Evolutionary conservation across 1,284 basidiomycete genomes (phyloP).

Genomic region (Coniferiporia sulphurascens): DNA sequence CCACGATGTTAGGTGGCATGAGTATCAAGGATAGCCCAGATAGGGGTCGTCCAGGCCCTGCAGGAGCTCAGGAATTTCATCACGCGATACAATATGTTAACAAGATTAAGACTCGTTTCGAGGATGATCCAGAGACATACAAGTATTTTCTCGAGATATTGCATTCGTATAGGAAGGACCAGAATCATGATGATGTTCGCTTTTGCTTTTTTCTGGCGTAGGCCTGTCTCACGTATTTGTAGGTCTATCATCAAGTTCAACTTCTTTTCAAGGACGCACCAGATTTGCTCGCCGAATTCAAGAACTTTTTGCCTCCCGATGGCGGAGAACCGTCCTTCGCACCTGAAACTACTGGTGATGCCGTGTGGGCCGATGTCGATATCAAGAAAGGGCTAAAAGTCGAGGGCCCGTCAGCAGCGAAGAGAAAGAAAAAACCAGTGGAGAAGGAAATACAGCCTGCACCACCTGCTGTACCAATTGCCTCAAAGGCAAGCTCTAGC

Average conservation of each 20-base stretch:
- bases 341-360: slow-evolving; percentile 1
- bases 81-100: slow-evolving; percentile 98
- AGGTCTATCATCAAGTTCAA: slow-evolving; percentile 93
- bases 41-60: slow-evolving; percentile 31
- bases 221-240: slow-evolving; percentile 35
- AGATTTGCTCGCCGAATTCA: slow-evolving; percentile 94
- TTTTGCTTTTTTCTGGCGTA: neutral
- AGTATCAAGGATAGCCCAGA: slow-evolving; percentile 22
- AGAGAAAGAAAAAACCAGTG: slow-evolving; percentile 49
- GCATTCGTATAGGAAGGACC: slow-evolving; percentile 97
- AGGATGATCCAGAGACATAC: slow-evolving; percentile 92
- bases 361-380: slow-evolving; percentile 28
- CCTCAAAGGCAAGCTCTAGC: slow-evolving; percentile 23
- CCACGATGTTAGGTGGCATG: slow-evolving; percentile 20
- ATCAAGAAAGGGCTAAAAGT: slow-evolving; percentile 35
- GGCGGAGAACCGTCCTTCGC: slow-evolving; percentile 36
- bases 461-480: slow-evolving; percentile 40
- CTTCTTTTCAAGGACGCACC: slow-evolving; percentile 89
- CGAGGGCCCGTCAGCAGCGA: slow-evolving; percentile 39
- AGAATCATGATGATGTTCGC: slow-evolving; percentile 83
- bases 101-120: slow-evolving; percentile 95
- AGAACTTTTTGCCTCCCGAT: slow-evolving; percentile 81
- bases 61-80: slow-evolving; percentile 78
- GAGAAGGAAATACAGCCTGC: slow-evolving; percentile 60
- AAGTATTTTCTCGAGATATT: slow-evolving; percentile 98